phyloP scores from a whole-genome alignment of 192 early-diverging fungal genomes.

The Podila epicladia region DNA sequence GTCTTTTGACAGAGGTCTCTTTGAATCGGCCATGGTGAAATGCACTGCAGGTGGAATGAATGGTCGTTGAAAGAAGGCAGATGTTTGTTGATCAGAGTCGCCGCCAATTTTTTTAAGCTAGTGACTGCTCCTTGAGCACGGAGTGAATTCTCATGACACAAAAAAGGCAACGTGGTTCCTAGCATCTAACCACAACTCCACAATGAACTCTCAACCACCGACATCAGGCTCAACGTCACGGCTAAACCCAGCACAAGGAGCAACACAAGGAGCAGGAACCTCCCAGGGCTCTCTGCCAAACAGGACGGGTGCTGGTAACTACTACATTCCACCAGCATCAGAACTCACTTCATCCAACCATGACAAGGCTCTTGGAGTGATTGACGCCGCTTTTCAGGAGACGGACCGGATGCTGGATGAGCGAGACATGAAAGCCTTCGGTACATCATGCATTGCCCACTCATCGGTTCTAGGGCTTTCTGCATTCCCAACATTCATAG shows the following conservation, averaged over 20 bases:
- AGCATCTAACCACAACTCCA: not conserved
- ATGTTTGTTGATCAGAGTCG: not conserved
- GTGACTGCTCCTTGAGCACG: too few species aligned
- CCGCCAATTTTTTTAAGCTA: not conserved
- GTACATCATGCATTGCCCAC: slow-evolving; percentile 2
- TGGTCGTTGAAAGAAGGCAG: not conserved
- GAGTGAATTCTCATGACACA: too few species aligned
- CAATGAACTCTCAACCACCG: not conserved
- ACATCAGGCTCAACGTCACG: slow-evolving; percentile 1
- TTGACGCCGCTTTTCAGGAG: slow-evolving; percentile 30
- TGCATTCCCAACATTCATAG: too few species aligned
- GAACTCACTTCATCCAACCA: slow-evolving; percentile 44
- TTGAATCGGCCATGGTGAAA: slow-evolving; percentile 30
- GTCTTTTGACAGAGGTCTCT: slow-evolving; percentile 28
- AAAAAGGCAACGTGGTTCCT: too few species aligned
- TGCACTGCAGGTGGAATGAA: not conserved
- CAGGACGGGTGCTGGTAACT: not conserved
- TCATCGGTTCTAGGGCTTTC: too few species aligned
- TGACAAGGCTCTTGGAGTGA: slow-evolving; percentile 39
- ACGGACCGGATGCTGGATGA: slow-evolving; percentile 38
- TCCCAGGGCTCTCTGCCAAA: slow-evolving; percentile 21
- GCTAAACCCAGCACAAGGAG: not conserved
- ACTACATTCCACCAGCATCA: slow-evolving; percentile 46
- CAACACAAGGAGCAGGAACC: not conserved
- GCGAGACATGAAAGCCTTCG: slow-evolving; percentile 49